Evolutionary conservation across 2,329 filamentous ascomycete species (phyloP), one percentile per base, ranked within the genome.

Genomic region (Ophiocordyceps camponoti-rufipedis): DNA sequence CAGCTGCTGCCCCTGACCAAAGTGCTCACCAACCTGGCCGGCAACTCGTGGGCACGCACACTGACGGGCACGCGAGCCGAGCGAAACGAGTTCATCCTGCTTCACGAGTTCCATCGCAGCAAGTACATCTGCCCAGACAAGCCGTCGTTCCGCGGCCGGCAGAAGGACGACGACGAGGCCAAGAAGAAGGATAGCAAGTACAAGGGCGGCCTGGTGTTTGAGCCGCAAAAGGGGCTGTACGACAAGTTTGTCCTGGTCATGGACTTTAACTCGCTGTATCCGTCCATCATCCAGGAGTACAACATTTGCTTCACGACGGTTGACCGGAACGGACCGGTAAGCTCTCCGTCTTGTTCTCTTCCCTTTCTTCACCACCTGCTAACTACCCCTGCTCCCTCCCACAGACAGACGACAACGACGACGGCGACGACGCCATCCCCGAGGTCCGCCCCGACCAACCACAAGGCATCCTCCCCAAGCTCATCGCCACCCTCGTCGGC

Each of bases 291-390:
- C 49, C 93, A 98, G 58, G 93, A 98, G 71, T 98, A 80, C 68
- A 98, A 98, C 64, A 98, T 98, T 54, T 98, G 93, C 69, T 98
- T 98, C 64, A 98, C 91, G 2, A 98, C 93, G 0, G 87, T 98
- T 7, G 85, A 96, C 49, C 74, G 91, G 54, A 70, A 75, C 39
- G 69, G 75, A 49, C 66, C 81, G 54, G 82, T 86, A 73, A 68
- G 78, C 14, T 7, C 14, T 13, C 19, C 14, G 10, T 10, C 11
- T 12, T 12, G 9, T 7, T 31, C 29, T 7, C 7, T 12, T 12
- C 41, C 11, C 11, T 2, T 31, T 31, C 12, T 31, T 31, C 12
- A 10, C 8, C 29, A 9, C 7, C 29, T 12, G 12, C 12, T 31
- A 3, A 10, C 29, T 31, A 10, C 12, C 8, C 29, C 8, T 31